These are phyloP conservation scores for Trichoderma endophyticum DNA, from an alignment of 2,329 filamentous ascomycete species.

Conservation along the genomic window DNA sequence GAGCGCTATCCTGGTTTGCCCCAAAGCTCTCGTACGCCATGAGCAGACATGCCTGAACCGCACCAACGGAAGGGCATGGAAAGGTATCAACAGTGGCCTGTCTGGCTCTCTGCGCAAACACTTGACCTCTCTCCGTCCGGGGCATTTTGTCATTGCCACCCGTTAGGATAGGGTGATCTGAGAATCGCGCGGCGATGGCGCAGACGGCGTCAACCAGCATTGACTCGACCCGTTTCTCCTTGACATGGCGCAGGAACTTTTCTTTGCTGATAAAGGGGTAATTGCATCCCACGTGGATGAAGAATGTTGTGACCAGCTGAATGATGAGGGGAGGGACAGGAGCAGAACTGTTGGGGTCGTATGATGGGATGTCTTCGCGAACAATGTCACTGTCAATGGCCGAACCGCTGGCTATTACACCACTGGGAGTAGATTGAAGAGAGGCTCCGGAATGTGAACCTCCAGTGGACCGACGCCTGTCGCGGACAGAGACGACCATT, in stretches of 20 bases:
- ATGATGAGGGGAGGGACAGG: slow-evolving; percentile 74
- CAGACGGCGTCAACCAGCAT: slow-evolving; percentile 87
- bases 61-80: slow-evolving; percentile 75
- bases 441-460: slow-evolving; percentile 56
- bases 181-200: slow-evolving; percentile 77
- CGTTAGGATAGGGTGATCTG: slow-evolving; percentile 51
- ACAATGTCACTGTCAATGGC: slow-evolving; percentile 42
- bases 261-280: slow-evolving; percentile 77
- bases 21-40: slow-evolving; percentile 89
- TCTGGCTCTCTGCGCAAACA: slow-evolving; percentile 79
- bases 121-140: slow-evolving; percentile 67
- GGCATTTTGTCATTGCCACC: slow-evolving; percentile 47
- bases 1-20: slow-evolving; percentile 78
- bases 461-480: slow-evolving; percentile 57
- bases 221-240: slow-evolving; percentile 76
- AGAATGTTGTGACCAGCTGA: slow-evolving; percentile 76
- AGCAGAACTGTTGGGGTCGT: slow-evolving; percentile 67
- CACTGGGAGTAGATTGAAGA: slow-evolving; percentile 41
- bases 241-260: slow-evolving; percentile 70
- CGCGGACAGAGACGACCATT: slow-evolving; percentile 77
- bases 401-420: slow-evolving; percentile 38
- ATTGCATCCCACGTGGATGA: slow-evolving; percentile 76
- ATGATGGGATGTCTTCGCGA: slow-evolving; percentile 63
- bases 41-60: slow-evolving; percentile 78
- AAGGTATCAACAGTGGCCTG: slow-evolving; percentile 80